Evolutionary conservation across 306 rosid species (phyloP), one percentile per base, ranked within the genome.

Genomic region (Begonia peltatifolia): DNA sequence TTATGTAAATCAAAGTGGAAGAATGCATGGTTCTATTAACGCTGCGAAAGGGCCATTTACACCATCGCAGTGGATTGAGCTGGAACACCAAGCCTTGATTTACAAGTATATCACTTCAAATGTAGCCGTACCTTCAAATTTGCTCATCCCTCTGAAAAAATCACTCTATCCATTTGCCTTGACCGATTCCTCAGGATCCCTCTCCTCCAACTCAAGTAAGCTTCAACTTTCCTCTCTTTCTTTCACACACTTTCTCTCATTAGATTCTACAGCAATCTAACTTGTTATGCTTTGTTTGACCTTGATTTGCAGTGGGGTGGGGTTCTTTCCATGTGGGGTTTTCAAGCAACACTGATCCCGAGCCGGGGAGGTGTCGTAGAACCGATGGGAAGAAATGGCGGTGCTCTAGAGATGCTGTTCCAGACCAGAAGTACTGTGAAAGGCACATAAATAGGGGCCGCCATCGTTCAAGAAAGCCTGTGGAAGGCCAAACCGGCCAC

Each of bases 391-490:
- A 78, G 77, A 78, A 78, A 50, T 78, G 84, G 84, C 76, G 83
- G 62, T 77, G 83, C 74, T 69, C 83, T 8, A 77, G 76, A 67
- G 84, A 78, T 54, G 80, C 80, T 10, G 76, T 78, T 55, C 69
- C 62, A 11, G 84, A 78, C 44, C 80, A 78, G 69, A 78, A 78
- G 68, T 78, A 78, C 63, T 78, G 84, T 56, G 80, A 78, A 55
- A 65, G 79, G 60, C 84, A 74, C 54, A 70, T 78, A n/a, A 73
- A 78, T 63, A 61, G 79, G 62, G 84, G 84, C 69, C 80, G 79
- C 65, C 80, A 74, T 68, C 80, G 80, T 78, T 78, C 83, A 77
- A 77, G 83, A 77, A 77, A 77, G 83, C 83, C 76, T 77, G 83
- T 77, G 83, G 83, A 77, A 77, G 73, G 73, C 74, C 76, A 72